Percentiles rank a stretch among this genome's conserved stretches.
phyloP scores from a whole-genome alignment of 805 yeast species.

The Wickerhamomyces silvicola region DNA sequence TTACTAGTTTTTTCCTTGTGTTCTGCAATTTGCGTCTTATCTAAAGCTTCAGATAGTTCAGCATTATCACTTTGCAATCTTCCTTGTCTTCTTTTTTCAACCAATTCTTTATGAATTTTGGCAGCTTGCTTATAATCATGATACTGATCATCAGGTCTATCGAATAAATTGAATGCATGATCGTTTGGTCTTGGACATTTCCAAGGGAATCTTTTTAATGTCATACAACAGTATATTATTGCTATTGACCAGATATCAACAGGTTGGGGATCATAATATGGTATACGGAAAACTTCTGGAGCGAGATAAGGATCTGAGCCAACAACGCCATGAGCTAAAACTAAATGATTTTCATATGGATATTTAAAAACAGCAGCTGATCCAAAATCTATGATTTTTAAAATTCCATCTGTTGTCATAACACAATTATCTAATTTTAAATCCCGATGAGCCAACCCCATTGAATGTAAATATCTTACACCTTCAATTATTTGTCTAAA shows the following conservation, averaged over 20 bases:
- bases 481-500: slow-evolving; percentile 70
- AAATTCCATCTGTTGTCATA: slow-evolving; percentile 63
- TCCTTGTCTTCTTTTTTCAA: slow-evolving; percentile 54
- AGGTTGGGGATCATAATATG: slow-evolving; percentile 64
- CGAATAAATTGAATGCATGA: slow-evolving; percentile 61
- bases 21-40: slow-evolving; percentile 9
- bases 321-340: slow-evolving; percentile 67
- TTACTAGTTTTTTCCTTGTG: slow-evolving; percentile 1
- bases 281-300: slow-evolving; percentile 61
- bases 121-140: slow-evolving; percentile 74
- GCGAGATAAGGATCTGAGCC: slow-evolving; percentile 87
- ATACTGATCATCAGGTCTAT: slow-evolving; percentile 62
- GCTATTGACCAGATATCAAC: slow-evolving; percentile 85
- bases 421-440: slow-evolving; percentile 81
- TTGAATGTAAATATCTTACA: slow-evolving; percentile 63
- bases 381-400: slow-evolving; percentile 79
- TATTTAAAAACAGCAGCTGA: slow-evolving; percentile 77
- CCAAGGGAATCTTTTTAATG: slow-evolving; percentile 82
- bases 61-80: slow-evolving; percentile 19
- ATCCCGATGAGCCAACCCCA: slow-evolving; percentile 81
- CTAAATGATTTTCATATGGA: slow-evolving; percentile 57
- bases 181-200: slow-evolving; percentile 68
- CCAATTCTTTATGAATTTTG: slow-evolving; percentile 58
- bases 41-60: slow-evolving; percentile 7
- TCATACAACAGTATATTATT: slow-evolving; percentile 82